phyloP scores from a whole-genome alignment of 2,329 filamentous ascomycete genomes.

The Aspergillus sp. region DNA sequence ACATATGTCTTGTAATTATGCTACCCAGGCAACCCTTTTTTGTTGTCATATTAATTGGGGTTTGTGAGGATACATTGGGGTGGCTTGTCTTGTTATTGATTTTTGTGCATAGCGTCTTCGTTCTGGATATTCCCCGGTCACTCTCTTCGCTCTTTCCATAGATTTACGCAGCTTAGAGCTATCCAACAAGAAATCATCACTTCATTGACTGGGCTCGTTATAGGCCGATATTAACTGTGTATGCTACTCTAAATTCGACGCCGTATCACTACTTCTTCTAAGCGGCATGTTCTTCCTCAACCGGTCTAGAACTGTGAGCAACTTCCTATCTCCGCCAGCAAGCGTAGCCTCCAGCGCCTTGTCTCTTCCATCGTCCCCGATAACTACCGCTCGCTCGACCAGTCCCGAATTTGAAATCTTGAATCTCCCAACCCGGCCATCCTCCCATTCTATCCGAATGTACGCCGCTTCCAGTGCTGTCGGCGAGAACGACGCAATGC shows the following conservation, averaged over 20 bases:
- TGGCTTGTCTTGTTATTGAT: slow-evolving; percentile 15
- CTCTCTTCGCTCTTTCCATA: slow-evolving; percentile 16
- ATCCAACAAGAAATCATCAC: not conserved
- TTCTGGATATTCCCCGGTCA: not conserved
- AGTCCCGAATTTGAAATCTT: slow-evolving; percentile 42
- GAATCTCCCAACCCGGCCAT: slow-evolving; percentile 45
- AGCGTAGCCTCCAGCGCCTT: slow-evolving; percentile 37
- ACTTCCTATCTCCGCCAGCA: slow-evolving; percentile 33
- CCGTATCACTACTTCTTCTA: not conserved
- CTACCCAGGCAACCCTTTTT: slow-evolving; percentile 5
- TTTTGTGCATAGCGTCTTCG: slow-evolving; percentile 26
- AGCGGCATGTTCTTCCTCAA: slow-evolving; percentile 19
- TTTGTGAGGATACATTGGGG: slow-evolving; percentile 10
- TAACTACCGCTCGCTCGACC: slow-evolving; percentile 44
- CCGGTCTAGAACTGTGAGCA: slow-evolving; percentile 36
- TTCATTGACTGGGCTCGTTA: not conserved
- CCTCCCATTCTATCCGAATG: slow-evolving; percentile 45
- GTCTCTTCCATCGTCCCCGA: slow-evolving; percentile 41
- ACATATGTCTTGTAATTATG: slow-evolving; percentile 19
- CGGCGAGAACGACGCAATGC: slow-evolving; percentile 36
- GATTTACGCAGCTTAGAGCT: slow-evolving; percentile 11
- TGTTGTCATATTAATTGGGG: slow-evolving; percentile 2
- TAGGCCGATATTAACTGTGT: not conserved
- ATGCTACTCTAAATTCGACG: not conserved
- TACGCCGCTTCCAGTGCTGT: slow-evolving; percentile 43